A percentile compares a stretch with the other conserved stretches of the same genome.
Conservation (phyloP, 2,329 filamentous ascomycete species). For the Aureobasidium mangrovei region DNA sequence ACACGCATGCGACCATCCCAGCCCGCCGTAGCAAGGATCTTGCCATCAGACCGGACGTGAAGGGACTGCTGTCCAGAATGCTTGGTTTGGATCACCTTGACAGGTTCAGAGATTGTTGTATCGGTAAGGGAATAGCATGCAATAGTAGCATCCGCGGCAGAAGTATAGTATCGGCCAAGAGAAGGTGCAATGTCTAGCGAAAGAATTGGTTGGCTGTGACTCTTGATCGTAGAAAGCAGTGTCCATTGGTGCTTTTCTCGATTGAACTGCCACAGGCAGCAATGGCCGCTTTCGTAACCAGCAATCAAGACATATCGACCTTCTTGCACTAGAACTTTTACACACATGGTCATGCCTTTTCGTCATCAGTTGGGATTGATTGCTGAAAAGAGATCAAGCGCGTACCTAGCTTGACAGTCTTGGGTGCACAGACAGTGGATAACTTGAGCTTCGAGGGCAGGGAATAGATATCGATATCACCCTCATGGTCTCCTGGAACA, state of each 20-base stretch:
- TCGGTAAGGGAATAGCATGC: slow-evolving; percentile 60
- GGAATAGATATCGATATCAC: slow-evolving; percentile 69
- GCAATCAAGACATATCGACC: slow-evolving; percentile 54
- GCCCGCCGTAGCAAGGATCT: slow-evolving; percentile 79
- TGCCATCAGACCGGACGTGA: slow-evolving; percentile 66
- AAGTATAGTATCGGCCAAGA: slow-evolving; percentile 61
- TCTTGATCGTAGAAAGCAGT: slow-evolving; percentile 53
- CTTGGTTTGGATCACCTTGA: slow-evolving; percentile 55
- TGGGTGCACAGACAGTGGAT: slow-evolving; percentile 46
- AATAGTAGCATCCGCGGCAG: slow-evolving; percentile 70
- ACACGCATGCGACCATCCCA: slow-evolving; percentile 81
- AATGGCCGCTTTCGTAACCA: slow-evolving; percentile 79
- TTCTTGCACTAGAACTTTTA: slow-evolving; percentile 45
- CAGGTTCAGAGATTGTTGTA: slow-evolving; percentile 12
- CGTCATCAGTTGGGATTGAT: slow-evolving; percentile 38
- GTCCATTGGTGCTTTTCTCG: slow-evolving; percentile 43
- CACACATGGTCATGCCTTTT: slow-evolving; percentile 82
- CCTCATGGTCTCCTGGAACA: slow-evolving; percentile 52
- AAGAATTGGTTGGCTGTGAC: slow-evolving; percentile 73
- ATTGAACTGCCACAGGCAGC: slow-evolving; percentile 41
- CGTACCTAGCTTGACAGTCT: slow-evolving; percentile 37
- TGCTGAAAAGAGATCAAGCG: not conserved
- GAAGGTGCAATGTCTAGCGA: slow-evolving; percentile 42
- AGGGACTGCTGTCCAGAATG: slow-evolving; percentile 86
- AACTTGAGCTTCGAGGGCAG: slow-evolving; percentile 66